phyloP scores from a whole-genome alignment of 1,284 basidiomycete genomes.

The Mrakiaceae sp. region DNA sequence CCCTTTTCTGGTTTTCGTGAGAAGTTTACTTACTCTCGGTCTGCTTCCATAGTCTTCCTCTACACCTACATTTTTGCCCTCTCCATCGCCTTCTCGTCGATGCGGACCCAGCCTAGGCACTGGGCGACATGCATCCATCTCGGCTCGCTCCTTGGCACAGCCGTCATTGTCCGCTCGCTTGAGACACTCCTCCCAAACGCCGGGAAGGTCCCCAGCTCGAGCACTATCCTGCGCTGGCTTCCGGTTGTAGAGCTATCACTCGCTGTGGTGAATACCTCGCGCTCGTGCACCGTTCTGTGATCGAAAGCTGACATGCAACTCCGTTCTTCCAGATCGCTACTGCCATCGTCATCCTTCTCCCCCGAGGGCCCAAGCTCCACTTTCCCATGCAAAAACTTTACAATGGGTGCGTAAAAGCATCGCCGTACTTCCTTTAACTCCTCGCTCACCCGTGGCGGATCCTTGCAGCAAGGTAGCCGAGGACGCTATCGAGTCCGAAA shows the following conservation, averaged over 20 bases:
- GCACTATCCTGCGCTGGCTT: conserved; percentile 12
- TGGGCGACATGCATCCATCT: conserved; percentile 55
- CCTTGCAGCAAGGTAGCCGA: conserved; percentile 3
- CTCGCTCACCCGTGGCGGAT: neutral
- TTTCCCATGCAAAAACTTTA: conserved; percentile 61
- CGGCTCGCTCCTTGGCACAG: conserved; percentile 46
- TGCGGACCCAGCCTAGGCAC: conserved; percentile 44
- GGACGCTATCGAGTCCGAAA: conserved; percentile 23
- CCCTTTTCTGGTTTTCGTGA: too few relatives aligned
- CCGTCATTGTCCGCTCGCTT: conserved; percentile 39
- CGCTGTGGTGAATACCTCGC: conserved; percentile 18
- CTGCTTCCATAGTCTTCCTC: conserved; percentile 37
- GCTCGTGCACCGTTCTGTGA: conserved; percentile 16
- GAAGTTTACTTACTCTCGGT: too few relatives aligned
- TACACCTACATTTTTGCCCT: conserved; percentile 52
- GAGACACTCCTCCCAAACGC: conserved; percentile 30
- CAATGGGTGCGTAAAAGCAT: conserved; percentile 45
- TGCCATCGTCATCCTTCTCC: conserved; percentile 49
- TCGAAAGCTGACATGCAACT: conserved; percentile 14
- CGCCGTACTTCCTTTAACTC: neutral
- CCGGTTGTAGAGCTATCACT: conserved; percentile 5
- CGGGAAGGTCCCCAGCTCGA: conserved; percentile 6
- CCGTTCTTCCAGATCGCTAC: conserved; percentile 40
- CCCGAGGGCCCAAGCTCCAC: conserved; percentile 59
- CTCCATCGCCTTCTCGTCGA: conserved; percentile 44